These are phyloP conservation scores for Dillenia turbinata DNA, from an alignment of 164 flowering plant species.

Conservation along the genomic window DNA sequence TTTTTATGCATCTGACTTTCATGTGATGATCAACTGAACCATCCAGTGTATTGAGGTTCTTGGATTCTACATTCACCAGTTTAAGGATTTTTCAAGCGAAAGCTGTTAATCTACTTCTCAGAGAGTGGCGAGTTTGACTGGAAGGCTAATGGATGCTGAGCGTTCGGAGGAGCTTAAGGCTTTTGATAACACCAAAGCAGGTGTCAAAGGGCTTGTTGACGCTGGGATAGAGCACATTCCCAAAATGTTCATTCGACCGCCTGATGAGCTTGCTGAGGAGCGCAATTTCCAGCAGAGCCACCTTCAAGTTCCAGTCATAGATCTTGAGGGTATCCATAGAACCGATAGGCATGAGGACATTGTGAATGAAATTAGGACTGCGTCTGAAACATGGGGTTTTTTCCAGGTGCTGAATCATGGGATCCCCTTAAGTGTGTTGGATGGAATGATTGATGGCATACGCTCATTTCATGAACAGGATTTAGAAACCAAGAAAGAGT, in stretches of 20 bases:
- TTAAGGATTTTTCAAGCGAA: too few species aligned
- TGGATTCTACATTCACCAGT: too few species aligned
- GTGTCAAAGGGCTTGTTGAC: conserved; percentile 29
- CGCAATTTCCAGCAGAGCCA: neutral
- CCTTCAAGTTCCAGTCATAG: conserved; percentile 16
- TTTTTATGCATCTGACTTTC: too few species aligned
- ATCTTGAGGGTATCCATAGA: neutral
- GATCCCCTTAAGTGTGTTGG: neutral
- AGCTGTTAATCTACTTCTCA: too few species aligned
- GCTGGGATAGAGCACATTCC: conserved; percentile 18
- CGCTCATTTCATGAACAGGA: neutral
- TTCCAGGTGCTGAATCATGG: conserved; percentile 5
- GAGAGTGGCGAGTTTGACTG: neutral
- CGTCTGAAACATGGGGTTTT: neutral
- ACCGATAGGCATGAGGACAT: neutral
- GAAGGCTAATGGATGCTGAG: neutral
- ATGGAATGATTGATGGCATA: neutral
- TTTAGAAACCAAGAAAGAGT: conserved; percentile 1
- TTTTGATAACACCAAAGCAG: conserved; percentile 25
- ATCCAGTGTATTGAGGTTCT: too few species aligned
- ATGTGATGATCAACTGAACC: too few species aligned
- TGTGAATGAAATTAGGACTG: neutral
- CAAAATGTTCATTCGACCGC: conserved; percentile 20
- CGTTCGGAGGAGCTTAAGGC: conserved; percentile 16
- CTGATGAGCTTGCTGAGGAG: conserved; percentile 6